phyloP scores from a whole-genome alignment of 1,139 yeast genomes.

The Maudiozyma humilis region DNA sequence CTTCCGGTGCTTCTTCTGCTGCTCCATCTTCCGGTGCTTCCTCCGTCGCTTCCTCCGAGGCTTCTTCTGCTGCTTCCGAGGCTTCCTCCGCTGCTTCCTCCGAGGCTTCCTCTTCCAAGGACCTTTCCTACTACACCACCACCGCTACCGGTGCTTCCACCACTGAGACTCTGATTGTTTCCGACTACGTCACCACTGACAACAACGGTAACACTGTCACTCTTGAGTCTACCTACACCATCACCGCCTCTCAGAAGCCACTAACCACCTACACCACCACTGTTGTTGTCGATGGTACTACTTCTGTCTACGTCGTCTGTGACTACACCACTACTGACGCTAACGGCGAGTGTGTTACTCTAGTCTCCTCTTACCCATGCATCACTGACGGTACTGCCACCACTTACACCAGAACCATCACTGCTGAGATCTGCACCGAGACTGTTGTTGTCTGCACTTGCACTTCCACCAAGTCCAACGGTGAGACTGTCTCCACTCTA shows the following conservation, averaged over 20 bases:
- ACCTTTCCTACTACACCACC: conserved; percentile 6
- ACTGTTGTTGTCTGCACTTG: conserved; percentile 5
- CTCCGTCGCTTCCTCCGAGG: neutral
- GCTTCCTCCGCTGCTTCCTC: neutral
- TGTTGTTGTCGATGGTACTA: conserved; percentile 7
- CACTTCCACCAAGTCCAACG: conserved; percentile 6
- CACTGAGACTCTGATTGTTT: conserved; percentile 2
- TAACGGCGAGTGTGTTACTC: conserved; percentile 4
- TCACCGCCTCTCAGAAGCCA: conserved; percentile 2
- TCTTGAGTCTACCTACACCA: conserved; percentile 5
- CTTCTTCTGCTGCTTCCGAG: neutral
- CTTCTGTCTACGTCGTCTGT: conserved; percentile 5
- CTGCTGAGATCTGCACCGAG: conserved; percentile 3
- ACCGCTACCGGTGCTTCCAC: conserved; percentile 1
- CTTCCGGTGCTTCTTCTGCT: neutral
- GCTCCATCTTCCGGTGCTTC: neutral
- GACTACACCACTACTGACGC: conserved; percentile 6
- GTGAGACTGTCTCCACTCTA: conserved; percentile 7
- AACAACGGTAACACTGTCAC: conserved; percentile 5
- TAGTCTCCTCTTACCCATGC: conserved; percentile 5
- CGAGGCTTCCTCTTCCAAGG: neutral
- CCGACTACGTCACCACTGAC: conserved; percentile 5
- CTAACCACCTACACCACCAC: conserved; percentile 8
- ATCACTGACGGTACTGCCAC: conserved; percentile 5
- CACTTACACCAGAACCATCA: conserved; percentile 6